Evolutionary conservation across 495 filamentous ascomycete species (phyloP), one percentile per base, ranked within the genome.

Genomic region (Mycothermus thermophilus): DNA sequence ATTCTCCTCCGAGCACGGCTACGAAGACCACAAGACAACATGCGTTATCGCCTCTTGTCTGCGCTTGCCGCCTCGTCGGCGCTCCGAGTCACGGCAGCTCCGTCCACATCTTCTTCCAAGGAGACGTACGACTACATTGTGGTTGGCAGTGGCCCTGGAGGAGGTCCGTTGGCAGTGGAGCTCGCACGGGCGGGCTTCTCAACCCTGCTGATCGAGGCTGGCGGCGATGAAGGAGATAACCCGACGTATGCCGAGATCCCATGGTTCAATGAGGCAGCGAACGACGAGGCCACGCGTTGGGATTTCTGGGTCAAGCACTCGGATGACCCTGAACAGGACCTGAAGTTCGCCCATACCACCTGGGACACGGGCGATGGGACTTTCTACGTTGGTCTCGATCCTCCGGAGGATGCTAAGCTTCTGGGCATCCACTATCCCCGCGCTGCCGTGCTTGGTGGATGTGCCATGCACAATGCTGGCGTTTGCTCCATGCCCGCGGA

Each of bases 61-160:
- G 46, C 47, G 22, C 29, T 52, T 14, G 39, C 28, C 10, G 49
- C 46, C 30, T 33, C 47, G 10, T 57, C 44, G 21, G 42, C 47
- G 18, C 18, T 47, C 11, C 37, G 28, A 2, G 38, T 41, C 26
- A 39, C 34, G 1, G 35, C 32, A 1, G 40, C 27, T 10, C 24
- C 36, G 8, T 23, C 40, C 3, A 35, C 40, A 0, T 33, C 36
- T 2, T 12, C 40, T 4, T 21, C 44, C 5, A 6, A 6, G 6
- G 22, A 25, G 11, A 11, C 11, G 11, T 79, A 77, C 47, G 77
- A 80, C 38, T 80, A 79, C 51, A 66, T 81, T 35, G 62, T 81
- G 14, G 69, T 80, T 0, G 77, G 77, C 22, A 70, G 64, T 23
- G 77, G 76, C 13, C 69, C 76, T 3, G 77, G 77, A 12, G 76